A percentile compares a stretch with the other conserved stretches of the same genome.
Evolutionary conservation across 306 rosid genomes (phyloP).

Genomic region (Sicyos baderoa): DNA sequence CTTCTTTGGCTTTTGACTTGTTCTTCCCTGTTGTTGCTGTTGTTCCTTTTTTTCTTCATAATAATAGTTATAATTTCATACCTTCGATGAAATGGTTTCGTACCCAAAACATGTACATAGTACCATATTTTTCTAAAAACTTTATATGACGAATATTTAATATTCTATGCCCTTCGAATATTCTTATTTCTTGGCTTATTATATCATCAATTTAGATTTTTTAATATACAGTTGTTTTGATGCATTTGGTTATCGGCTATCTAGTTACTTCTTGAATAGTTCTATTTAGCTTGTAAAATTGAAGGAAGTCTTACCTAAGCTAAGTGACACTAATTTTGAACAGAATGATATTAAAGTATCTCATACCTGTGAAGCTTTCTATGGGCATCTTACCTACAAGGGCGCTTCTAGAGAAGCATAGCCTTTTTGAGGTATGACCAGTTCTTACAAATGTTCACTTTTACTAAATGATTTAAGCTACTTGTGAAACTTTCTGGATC

Average conservation of each 20-base stretch:
- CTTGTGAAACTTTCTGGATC: neutral
- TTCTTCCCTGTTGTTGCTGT: no score
- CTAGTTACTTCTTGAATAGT: neutral
- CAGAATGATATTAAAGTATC: slow-evolving; percentile 90
- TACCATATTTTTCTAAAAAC: neutral
- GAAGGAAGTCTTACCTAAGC: neutral
- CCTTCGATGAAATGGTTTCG: neutral
- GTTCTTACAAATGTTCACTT: slow-evolving; percentile 1
- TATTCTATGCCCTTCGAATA: neutral
- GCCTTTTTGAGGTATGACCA: slow-evolving; percentile 63
- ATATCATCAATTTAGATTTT: neutral
- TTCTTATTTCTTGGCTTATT: neutral
- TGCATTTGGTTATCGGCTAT: neutral
- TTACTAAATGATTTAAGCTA: neutral
- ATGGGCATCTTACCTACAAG: slow-evolving; percentile 78
- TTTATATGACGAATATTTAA: neutral
- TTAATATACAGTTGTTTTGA: neutral
- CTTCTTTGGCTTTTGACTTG: neutral
- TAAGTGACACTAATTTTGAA: slow-evolving; percentile 20
- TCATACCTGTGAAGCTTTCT: slow-evolving; percentile 95
- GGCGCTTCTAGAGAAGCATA: slow-evolving; percentile 62
- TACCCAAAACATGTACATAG: neutral
- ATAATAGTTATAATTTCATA: neutral
- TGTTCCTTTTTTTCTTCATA: no score
- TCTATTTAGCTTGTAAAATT: neutral